Evolutionary conservation across 768 basidiomycete genomes (phyloP), one percentile per base, ranked within the genome.

Genomic region (Infundibulicybe gibba): DNA sequence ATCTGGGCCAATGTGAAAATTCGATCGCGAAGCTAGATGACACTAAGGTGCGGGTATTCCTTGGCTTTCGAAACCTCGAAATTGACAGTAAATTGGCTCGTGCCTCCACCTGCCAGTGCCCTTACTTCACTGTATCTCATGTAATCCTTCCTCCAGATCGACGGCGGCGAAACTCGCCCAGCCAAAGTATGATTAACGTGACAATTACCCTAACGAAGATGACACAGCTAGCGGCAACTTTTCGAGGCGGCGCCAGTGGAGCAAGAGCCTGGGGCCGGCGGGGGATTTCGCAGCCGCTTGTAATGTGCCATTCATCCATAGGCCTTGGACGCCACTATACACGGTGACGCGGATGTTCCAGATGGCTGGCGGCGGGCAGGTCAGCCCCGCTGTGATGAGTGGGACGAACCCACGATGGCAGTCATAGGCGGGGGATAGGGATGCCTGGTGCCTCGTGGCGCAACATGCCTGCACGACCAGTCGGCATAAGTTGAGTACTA

Each of bases 331-430:
- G 0, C 81, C 87, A 47, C 82, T 97, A 49, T 98, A 97, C 68
- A n/a, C n/a, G n/a, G n/a, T n/a, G n/a, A 91, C 94, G 32, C 87
- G 92, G 51, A 97, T 98, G 95, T 87, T 91, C 75, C 83, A 86
- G 60, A 87, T 90, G 71, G 79, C 88, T 40, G 79, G 80, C 32
- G 81, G 72, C 0, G 76, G 75, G 2, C 65, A 62, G 42, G 74
- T 77, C 68, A 78, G 78, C 58, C 76, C 76, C 3, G 77, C 74
- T 61, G 82, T 84, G 80, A 77, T 77, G 72, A 74, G 71, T 10
- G 66, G 59, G n/a, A 65, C 60, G 48, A 62, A 67, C 54, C 65
- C 17, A 68, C 70, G 57, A 66, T 66, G 45, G 74, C 71, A 53
- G 68, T 63, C 3, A 70, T 71, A 65, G 68, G 64, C 45, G 65